Conservation (phyloP, 1,139 yeast species). For the Taphrina populina region DNA sequence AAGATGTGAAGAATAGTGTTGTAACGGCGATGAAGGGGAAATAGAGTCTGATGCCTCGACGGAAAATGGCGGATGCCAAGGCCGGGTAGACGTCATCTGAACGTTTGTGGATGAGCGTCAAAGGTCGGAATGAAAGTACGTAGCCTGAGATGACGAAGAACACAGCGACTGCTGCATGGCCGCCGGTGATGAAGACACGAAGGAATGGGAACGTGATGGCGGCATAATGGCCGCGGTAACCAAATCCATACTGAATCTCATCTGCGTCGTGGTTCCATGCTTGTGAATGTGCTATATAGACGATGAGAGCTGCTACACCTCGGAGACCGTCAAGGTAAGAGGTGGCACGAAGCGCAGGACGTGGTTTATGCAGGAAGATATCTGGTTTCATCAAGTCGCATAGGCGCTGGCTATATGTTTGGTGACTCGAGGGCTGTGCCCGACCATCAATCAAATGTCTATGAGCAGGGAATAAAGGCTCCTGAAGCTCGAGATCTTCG, state of each 20-base stretch:
- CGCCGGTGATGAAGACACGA: constrained; percentile 16
- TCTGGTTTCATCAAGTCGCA: no score
- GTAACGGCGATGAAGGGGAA: constrained; percentile 23
- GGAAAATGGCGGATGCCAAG: constrained; percentile 23
- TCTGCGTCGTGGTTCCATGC: constrained; percentile 24
- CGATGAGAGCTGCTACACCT: constrained; percentile 24
- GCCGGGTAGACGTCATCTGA: constrained; percentile 17
- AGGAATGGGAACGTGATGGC: constrained; percentile 13
- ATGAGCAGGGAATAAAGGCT: no score
- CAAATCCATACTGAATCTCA: constrained; percentile 12
- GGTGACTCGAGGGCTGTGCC: no score
- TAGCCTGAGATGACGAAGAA: constrained; percentile 30
- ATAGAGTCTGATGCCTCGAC: constrained; percentile 19
- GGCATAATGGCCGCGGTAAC: constrained; percentile 8
- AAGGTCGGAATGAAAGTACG: constrained; percentile 17
- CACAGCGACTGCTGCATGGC: constrained; percentile 25
- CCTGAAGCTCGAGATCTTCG: no score
- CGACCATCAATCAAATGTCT: no score
- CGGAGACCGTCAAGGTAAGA: constrained; percentile 28
- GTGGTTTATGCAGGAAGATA: no score
- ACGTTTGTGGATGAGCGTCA: constrained; percentile 2
- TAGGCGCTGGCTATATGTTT: no score
- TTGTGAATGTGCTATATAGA: constrained; percentile 21
- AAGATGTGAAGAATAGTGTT: constrained; percentile 6
- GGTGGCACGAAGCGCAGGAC: constrained; percentile 14